Base-by-base conservation (phyloP, 805 yeast species). In the Myxozyma sirexii region DNA sequence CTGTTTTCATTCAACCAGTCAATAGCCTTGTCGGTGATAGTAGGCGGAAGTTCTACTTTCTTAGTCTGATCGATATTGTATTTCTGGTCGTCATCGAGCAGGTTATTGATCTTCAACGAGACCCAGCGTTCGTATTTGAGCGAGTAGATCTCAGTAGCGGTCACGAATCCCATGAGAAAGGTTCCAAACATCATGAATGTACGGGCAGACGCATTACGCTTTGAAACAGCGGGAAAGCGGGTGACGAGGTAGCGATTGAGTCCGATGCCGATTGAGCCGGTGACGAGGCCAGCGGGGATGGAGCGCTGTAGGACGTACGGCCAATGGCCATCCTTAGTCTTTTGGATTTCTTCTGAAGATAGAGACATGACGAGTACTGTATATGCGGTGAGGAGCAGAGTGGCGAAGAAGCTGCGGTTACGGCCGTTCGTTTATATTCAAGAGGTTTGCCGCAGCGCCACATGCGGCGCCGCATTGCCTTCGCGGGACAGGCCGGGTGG, bases 21-120 rank as follows among this genome's bases (percentile, higher is more conserved):
- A 12, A 62, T 24, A 8, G 48, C 54, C 23, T 54, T 42, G 48
- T 62, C 66, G 7, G 62, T 58, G 37, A 58, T 39, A 12, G 66
- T 62, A 42, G 45, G 39, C 17, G 66, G 66, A 29, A 62, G 44
- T 41, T 53, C 52, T 15, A 41, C 45, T 45, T 52, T 24, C 27
- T 15, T 29, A 10, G 33, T 7, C 33, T 29, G 46, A 1, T 1
- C 46, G 17, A 27, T 37, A 7, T 23, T 37, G 26, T n/a, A 2
- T 10, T 41, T 35, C 31, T 23, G 35, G 24, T 23, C 38, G 23
- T 19, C 59, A 46, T 60, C 57, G 60, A 65, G 61, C 54, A 72
- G 53, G 52, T 61, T 66, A 56, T 60, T 58, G n/a, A 77, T 76
- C 46, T 46, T 52, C 21, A 41, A 21, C 56, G 62, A 56, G 12